Evolutionary conservation across 345 rosid genomes (phyloP).

Genomic region (Psidium guajava): DNA sequence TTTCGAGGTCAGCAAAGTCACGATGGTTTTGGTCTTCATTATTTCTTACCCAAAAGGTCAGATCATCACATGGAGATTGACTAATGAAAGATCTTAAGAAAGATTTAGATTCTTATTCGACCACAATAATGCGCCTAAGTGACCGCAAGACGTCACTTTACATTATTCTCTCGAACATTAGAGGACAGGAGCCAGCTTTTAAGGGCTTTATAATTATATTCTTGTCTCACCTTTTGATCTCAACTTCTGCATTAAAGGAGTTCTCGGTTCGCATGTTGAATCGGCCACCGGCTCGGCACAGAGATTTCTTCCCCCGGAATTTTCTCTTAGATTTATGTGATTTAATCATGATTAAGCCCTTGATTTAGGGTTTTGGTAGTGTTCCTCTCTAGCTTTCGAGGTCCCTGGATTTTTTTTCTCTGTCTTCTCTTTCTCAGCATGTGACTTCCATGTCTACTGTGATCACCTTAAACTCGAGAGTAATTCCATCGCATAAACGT

Average conservation of each 20-base stretch:
- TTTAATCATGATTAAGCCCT: not conserved
- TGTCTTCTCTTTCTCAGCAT: not conserved
- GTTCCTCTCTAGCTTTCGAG: not conserved
- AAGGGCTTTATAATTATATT: not conserved
- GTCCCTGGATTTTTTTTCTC: not conserved
- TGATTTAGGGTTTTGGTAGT: not conserved
- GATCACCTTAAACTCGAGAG: not conserved
- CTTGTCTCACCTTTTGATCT: not conserved
- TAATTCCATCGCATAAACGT: not conserved
- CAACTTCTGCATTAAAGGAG: not conserved
- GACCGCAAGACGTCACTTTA: not conserved
- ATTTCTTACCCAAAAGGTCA: not conserved
- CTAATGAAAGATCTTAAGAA: not conserved
- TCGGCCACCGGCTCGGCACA: not conserved
- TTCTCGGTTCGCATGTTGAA: not conserved
- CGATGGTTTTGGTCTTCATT: not conserved
- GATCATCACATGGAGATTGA: not conserved
- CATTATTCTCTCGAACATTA: not conserved
- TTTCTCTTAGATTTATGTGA: not conserved
- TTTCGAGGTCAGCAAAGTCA: not conserved
- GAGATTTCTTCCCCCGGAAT: not conserved
- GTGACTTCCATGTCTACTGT: not conserved
- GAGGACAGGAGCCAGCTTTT: not conserved
- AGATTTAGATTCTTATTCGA: conserved; percentile 1
- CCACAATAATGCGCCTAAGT: not conserved